Evolutionary conservation across 148 eudicot genomes (phyloP).

Genomic region (Chenopodium berlandieri): DNA sequence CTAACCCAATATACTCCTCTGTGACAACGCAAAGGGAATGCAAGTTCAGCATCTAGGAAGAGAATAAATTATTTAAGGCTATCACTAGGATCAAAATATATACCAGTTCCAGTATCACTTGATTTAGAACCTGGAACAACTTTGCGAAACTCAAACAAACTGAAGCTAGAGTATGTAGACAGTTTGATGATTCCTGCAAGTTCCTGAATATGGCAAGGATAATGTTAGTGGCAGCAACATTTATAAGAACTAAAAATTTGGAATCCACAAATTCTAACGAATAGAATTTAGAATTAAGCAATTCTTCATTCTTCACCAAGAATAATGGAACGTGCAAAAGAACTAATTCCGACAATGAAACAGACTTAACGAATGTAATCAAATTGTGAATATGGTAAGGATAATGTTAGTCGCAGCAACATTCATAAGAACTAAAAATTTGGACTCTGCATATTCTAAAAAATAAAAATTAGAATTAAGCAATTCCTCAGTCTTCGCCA

Average conservation of each 20-base stretch:
- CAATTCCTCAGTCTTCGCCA: background rate
- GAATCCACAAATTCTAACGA: background rate
- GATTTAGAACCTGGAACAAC: conserved; percentile 83
- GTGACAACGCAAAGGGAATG: conserved; percentile 15
- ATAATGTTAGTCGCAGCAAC: conserved; percentile 20
- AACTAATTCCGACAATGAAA: background rate
- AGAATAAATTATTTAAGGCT: background rate
- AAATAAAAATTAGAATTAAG: background rate
- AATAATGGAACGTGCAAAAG: background rate
- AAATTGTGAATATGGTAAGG: conserved; percentile 13
- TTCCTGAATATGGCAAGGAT: conserved; percentile 54
- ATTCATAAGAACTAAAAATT: background rate
- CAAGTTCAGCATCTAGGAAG: conserved; percentile 12
- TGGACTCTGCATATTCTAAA: background rate
- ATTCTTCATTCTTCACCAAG: background rate
- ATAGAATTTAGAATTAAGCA: background rate
- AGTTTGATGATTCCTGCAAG: conserved; percentile 90
- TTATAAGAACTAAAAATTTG: background rate
- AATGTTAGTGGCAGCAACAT: conserved; percentile 21
- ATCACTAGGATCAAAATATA: conserved; percentile 3
- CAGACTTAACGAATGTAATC: background rate
- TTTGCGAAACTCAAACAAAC: conserved; percentile 94
- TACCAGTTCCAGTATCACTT: conserved; percentile 91
- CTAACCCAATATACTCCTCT: conserved; percentile 94
- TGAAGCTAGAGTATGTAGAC: conserved; percentile 80